A percentile compares a stretch with the other conserved stretches of the same genome.
Evolutionary conservation across 208 protist species (phyloP).

Genomic region (Leishmania tarentolae): DNA sequence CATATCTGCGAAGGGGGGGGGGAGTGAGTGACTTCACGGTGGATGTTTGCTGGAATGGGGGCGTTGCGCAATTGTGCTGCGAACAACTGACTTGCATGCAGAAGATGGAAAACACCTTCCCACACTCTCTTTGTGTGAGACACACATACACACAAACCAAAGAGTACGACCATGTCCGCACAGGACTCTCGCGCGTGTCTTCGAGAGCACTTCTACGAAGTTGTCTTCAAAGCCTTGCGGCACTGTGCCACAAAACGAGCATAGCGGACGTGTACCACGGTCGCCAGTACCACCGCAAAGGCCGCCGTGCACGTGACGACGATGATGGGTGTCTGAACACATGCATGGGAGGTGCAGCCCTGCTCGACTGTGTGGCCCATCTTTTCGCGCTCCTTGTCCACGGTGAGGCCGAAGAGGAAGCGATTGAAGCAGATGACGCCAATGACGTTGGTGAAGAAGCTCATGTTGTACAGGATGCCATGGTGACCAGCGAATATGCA

Average conservation of each 20-base stretch:
- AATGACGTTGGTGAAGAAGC: constrained; percentile 58
- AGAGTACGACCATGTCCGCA: constrained; percentile 3
- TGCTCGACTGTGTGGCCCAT: constrained; percentile 33
- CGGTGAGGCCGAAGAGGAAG: constrained; percentile 59
- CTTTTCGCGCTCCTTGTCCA: constrained; percentile 57
- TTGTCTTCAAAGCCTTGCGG: constrained; percentile 12
- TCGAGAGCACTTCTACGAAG: background rate
- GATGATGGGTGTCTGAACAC: constrained; percentile 53
- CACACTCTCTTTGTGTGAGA: no score
- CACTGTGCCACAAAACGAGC: constrained; percentile 38
- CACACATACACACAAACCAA: background rate
- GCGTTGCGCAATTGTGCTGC: no score
- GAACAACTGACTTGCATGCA: no score
- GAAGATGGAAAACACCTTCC: no score
- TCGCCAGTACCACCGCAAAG: constrained; percentile 31
- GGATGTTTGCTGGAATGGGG: no score
- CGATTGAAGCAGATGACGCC: constrained; percentile 74
- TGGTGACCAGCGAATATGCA: constrained; percentile 54
- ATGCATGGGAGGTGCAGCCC: constrained; percentile 43
- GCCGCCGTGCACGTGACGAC: constrained; percentile 46
- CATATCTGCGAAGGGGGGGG: no score
- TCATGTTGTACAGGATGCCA: constrained; percentile 67
- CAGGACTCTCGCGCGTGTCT: background rate
- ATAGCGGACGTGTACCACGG: constrained; percentile 65
- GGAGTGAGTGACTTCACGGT: no score